These are phyloP conservation scores for Phytophthora pinifolia DNA, from an alignment of 352 stramenopile genomes.

Conservation along the genomic window DNA sequence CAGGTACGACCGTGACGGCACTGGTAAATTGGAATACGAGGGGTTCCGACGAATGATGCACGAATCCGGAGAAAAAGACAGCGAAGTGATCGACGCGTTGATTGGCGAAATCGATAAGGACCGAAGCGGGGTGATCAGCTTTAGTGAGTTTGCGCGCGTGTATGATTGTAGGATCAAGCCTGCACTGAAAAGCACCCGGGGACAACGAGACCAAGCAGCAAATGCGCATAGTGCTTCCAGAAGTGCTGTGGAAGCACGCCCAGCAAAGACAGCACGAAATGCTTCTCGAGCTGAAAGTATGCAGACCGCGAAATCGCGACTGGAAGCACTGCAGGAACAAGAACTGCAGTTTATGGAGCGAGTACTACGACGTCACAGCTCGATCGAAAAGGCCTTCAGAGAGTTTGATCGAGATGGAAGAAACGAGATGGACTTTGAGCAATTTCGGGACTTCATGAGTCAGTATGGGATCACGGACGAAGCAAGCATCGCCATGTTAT, in stretches of 20 bases:
- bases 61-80: constrained; percentile 44
- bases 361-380: constrained; percentile 41
- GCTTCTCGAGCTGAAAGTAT: constrained; percentile 15
- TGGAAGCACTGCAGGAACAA: constrained; percentile 42
- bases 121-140: constrained; percentile 38
- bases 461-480: constrained; percentile 59
- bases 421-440: constrained; percentile 51
- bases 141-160: constrained; percentile 41
- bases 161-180: constrained; percentile 32
- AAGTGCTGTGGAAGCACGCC: neutral
- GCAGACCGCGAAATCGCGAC: constrained; percentile 17
- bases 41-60: constrained; percentile 58
- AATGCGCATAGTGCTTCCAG: neutral
- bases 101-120: constrained; percentile 43
- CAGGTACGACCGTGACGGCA: constrained; percentile 39
- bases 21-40: constrained; percentile 44
- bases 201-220: neutral
- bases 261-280: constrained; percentile 4
- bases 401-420: constrained; percentile 36
- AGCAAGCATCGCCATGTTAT: constrained; percentile 42
- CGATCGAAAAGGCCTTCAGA: constrained; percentile 45
- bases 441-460: constrained; percentile 57
- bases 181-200: constrained; percentile 15
- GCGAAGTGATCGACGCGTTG: constrained; percentile 36
- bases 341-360: constrained; percentile 55